phyloP scores from a whole-genome alignment of 1,139 yeast genomes.

The Hyphopichia fennica region DNA sequence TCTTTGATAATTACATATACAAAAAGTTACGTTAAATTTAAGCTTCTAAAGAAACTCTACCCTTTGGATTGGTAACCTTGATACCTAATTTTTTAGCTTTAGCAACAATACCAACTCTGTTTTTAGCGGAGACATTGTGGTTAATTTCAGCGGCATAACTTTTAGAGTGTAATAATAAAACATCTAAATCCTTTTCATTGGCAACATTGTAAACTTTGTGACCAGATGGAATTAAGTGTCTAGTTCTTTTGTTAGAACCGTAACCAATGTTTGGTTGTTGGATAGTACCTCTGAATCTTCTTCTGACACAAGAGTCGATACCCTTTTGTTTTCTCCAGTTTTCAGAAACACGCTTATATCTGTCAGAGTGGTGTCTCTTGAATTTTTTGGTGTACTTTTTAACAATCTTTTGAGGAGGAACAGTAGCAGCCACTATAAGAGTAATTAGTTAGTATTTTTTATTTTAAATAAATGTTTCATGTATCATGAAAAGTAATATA shows the following conservation, averaged over 20 bases:
- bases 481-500: too few species aligned
- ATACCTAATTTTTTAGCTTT: slow-evolving; percentile 98
- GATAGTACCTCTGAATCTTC: slow-evolving; percentile 99
- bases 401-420: slow-evolving; percentile 99
- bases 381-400: slow-evolving; percentile 99
- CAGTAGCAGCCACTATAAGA: slow-evolving; percentile 85
- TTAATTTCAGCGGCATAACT: slow-evolving; percentile 99
- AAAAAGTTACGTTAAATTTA: slow-evolving; percentile 36
- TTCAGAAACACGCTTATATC: slow-evolving; percentile 97
- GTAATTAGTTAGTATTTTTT: slow-evolving; percentile 8
- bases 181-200: slow-evolving; percentile 92
- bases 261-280: slow-evolving; percentile 99
- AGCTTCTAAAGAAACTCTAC: slow-evolving; percentile 98
- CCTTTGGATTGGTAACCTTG: slow-evolving; percentile 99
- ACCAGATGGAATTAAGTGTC: slow-evolving; percentile 94
- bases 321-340: slow-evolving; percentile 99
- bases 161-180: slow-evolving; percentile 95
- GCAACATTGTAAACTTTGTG: slow-evolving; percentile 95
- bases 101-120: slow-evolving; percentile 95
- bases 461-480: not conserved
- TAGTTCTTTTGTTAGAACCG: slow-evolving; percentile 99
- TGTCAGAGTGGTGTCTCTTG: slow-evolving; percentile 99
- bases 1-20: slow-evolving; percentile 1
- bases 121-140: slow-evolving; percentile 96
- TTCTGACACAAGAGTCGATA: slow-evolving; percentile 99